phyloP scores from a whole-genome alignment of 768 basidiomycete species.

The Tylopilus sp. region DNA sequence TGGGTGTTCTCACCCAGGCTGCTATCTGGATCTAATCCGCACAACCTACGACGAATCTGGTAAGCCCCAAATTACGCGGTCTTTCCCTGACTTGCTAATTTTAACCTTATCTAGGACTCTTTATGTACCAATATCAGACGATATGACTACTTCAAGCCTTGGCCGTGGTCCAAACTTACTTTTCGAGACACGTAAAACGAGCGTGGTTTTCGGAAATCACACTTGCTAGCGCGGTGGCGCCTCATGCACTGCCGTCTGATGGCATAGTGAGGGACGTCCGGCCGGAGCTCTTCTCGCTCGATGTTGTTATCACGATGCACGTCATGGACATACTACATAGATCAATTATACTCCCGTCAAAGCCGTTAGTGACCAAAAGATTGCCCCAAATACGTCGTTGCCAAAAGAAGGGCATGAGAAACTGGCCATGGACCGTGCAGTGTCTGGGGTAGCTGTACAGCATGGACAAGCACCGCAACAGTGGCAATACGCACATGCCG shows the following conservation, averaged over 20 bases:
- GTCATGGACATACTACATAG: no score
- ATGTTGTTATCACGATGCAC: no score
- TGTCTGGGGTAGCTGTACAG: no score
- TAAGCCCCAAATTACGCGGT: neutral
- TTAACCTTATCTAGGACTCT: neutral
- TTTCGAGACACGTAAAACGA: neutral
- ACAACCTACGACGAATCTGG: neutral
- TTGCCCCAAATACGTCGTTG: no score
- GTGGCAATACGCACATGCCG: no score
- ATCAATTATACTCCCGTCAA: no score
- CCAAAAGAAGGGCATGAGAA: no score
- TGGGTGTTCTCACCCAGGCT: slow-evolving; percentile 1
- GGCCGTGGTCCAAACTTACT: neutral
- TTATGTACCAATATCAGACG: slow-evolving; percentile 1
- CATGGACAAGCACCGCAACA: no score
- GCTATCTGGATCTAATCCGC: neutral
- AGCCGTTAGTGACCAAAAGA: no score
- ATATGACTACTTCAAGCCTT: neutral
- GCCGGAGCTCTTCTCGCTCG: no score
- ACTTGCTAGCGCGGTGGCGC: neutral
- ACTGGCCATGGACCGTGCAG: no score
- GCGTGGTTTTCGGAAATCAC: neutral
- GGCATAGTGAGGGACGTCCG: neutral
- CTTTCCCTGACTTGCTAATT: neutral
- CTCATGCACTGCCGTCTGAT: neutral